Evolutionary conservation across 306 rosid genomes (phyloP), one percentile per base, ranked within the genome.

Genomic region (Vicia faba): DNA sequence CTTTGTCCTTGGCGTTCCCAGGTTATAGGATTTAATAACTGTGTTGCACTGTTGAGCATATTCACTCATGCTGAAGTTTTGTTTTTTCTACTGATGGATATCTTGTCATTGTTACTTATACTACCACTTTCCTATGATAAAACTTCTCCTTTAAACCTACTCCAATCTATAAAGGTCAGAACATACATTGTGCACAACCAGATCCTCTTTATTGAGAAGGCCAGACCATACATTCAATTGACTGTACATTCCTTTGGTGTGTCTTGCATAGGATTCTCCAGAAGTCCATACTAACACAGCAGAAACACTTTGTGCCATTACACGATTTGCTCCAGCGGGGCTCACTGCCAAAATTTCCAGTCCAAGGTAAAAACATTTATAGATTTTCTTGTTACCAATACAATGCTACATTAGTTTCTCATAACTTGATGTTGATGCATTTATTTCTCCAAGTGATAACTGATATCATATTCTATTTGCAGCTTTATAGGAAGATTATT

Each of bases 281-380:
- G 97, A 90, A 84, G 95, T 95, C 70, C 99, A 95, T 82, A 78
- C 95, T 70, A 95, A 90, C 82, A 91, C 96, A 36, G 97, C 99
- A 1, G 99, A 95, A 83, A 87, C 97, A 5, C 96, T 95, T 5
- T 90, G 97, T 85, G 88, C 99, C 28, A 85, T 95, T 57, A 88
- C 99, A 51, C 83, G 99, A 66, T 83, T 79, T 90, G 97, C 99
- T 81, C 99, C 97, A 43, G 86, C 96, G 13, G 95, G 96, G 56
- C 91, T 95, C 66, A 74, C 91, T 77, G 66, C 88, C 31, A 95
- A 90, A 78, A 85, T 95, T 50, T 79, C 81, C 69, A 85, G 99
- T 81, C 97, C 96, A 12, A 86, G 99, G 97, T 95, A 79, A 41
- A 49, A 55, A 57, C 2, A 44, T 28, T 5, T 11, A 11, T 13